phyloP scores from a whole-genome alignment of 1,284 basidiomycete species.

The Marasmius tenuissimus region DNA sequence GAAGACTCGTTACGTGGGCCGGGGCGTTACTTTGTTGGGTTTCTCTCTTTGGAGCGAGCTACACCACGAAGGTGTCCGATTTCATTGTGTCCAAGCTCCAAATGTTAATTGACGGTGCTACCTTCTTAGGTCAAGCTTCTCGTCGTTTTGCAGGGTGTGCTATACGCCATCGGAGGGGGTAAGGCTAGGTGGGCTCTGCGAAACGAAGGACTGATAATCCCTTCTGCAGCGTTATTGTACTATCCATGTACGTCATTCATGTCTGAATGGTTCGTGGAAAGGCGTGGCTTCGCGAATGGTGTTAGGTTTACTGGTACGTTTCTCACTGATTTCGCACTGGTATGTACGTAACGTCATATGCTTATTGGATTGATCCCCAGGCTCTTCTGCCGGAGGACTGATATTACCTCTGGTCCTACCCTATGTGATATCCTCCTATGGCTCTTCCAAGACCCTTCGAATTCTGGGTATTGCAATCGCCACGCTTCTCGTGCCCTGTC shows the following conservation, averaged over 20 bases:
- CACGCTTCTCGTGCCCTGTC: slow-evolving; percentile 21
- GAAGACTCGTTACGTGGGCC: slow-evolving; percentile 28
- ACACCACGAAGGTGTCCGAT: slow-evolving; percentile 25
- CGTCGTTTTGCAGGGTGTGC: slow-evolving; percentile 36
- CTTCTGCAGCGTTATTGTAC: slow-evolving; percentile 31
- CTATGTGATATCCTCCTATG: slow-evolving; percentile 24
- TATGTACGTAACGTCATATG: neutral
- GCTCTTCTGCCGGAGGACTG: slow-evolving; percentile 34
- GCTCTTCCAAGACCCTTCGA: slow-evolving; percentile 26
- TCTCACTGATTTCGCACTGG: neutral
- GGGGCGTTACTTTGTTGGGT: slow-evolving; percentile 28
- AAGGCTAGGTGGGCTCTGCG: slow-evolving; percentile 10
- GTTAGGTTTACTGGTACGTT: slow-evolving; percentile 37
- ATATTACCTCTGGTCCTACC: slow-evolving; percentile 33
- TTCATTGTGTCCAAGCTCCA: too few species aligned
- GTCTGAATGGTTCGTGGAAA: slow-evolving; percentile 42
- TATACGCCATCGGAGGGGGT: slow-evolving; percentile 39
- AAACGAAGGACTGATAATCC: neutral
- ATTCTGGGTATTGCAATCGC: slow-evolving; percentile 26
- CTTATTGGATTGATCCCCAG: slow-evolving; percentile 14
- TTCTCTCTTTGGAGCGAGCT: slow-evolving; percentile 36
- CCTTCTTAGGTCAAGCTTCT: slow-evolving; percentile 16
- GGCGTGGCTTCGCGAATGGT: slow-evolving; percentile 41
- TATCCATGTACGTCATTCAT: slow-evolving; percentile 36
- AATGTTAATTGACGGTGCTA: too few species aligned